phyloP scores from a whole-genome alignment of 2,329 filamentous ascomycete species.

The Penicillium sp. region DNA sequence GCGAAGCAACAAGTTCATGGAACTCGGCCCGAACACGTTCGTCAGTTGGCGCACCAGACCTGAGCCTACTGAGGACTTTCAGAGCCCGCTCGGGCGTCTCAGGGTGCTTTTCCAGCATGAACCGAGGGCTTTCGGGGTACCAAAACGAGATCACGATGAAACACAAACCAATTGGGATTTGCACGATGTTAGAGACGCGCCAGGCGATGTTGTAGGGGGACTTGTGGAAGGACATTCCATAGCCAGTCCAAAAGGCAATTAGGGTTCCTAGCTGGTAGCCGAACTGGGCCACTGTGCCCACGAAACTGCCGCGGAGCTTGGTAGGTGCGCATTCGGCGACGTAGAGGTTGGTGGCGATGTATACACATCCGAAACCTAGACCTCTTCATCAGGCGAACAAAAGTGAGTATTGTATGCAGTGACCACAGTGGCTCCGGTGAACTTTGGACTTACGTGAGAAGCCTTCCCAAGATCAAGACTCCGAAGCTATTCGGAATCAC shows the following conservation, averaged over 20 bases:
- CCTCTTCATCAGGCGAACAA: slow-evolving; percentile 28
- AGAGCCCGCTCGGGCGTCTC: slow-evolving; percentile 33
- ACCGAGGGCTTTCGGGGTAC: slow-evolving; percentile 39
- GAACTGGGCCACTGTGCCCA: slow-evolving; percentile 37
- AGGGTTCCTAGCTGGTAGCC: slow-evolving; percentile 40
- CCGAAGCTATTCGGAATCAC: slow-evolving; percentile 43
- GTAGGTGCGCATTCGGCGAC: slow-evolving; percentile 44
- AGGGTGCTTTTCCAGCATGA: slow-evolving; percentile 37
- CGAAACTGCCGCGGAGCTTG: slow-evolving; percentile 41
- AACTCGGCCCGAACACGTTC: slow-evolving; percentile 36
- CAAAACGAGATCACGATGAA: slow-evolving; percentile 40
- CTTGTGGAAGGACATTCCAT: slow-evolving; percentile 44
- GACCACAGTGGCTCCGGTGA: too few species aligned
- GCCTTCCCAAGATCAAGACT: slow-evolving; percentile 41
- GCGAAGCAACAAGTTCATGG: slow-evolving; percentile 37
- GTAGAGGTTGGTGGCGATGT: slow-evolving; percentile 44
- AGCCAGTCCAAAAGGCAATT: slow-evolving; percentile 46
- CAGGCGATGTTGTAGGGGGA: slow-evolving; percentile 44
- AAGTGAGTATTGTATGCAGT: not conserved
- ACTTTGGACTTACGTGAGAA: slow-evolving; percentile 33
- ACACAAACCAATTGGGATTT: slow-evolving; percentile 41
- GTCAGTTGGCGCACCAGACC: slow-evolving; percentile 30
- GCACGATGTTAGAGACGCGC: slow-evolving; percentile 43
- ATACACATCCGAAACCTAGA: slow-evolving; percentile 43
- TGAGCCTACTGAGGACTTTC: slow-evolving; percentile 30